A percentile compares a stretch with the other conserved stretches of the same genome.
These are phyloP conservation scores for Aureobasidium sp. DNA, from an alignment of 2,329 filamentous ascomycete species.

Conservation along the genomic window DNA sequence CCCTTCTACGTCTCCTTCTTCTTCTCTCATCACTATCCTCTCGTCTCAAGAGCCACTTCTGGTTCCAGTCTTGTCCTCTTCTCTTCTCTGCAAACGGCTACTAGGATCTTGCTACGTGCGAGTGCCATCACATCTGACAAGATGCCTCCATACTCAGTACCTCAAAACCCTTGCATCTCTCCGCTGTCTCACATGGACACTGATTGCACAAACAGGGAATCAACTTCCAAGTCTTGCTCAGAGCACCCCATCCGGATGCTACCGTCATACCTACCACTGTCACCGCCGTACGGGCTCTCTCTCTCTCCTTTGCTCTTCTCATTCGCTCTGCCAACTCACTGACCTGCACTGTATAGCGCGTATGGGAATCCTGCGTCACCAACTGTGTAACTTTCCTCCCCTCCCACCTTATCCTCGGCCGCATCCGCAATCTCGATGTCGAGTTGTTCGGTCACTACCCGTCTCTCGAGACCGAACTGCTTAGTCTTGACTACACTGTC, in stretches of 20 bases:
- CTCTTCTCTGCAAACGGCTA: not conserved
- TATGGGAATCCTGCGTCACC: not conserved
- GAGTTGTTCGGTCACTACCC: not conserved
- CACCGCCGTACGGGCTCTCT: not conserved
- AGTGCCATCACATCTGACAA: not conserved
- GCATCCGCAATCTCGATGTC: conserved; percentile 11
- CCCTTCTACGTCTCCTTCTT: not conserved
- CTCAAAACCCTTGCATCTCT: not conserved
- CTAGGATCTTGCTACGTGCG: not conserved
- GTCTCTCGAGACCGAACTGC: not conserved
- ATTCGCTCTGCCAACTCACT: not conserved
- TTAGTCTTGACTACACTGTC: not conserved
- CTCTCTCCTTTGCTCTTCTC: not conserved
- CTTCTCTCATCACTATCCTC: not conserved
- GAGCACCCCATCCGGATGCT: not conserved
- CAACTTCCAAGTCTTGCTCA: not conserved
- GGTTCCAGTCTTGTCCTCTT: not conserved
- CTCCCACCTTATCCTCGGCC: conserved; percentile 1
- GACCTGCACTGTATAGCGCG: not conserved
- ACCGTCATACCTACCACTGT: not conserved
- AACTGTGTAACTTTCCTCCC: not conserved
- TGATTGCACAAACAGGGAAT: not conserved
- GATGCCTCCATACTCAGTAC: conserved; percentile 8
- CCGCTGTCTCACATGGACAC: not conserved
- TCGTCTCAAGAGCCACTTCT: not conserved